Evolutionary conservation across 2,329 filamentous ascomycete genomes (phyloP), one percentile per base, ranked within the genome.

Genomic region (Arachnopeziza araneosa): DNA sequence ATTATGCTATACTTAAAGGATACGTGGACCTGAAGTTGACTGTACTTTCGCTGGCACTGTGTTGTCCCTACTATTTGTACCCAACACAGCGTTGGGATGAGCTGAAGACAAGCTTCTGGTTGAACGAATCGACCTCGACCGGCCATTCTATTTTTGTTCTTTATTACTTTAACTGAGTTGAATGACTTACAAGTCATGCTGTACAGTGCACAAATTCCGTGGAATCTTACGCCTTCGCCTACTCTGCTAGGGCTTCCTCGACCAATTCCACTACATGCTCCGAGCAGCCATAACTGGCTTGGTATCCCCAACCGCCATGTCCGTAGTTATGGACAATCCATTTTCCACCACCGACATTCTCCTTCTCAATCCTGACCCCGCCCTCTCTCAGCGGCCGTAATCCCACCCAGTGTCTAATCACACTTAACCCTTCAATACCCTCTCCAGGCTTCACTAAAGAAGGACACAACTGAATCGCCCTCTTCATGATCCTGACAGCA

Each of bases 321-420:
- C 83, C 83, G 71, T 86, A 86, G 63, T 83, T 82, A 70, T 87
- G 84, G 50, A 87, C 82, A 2, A 85, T 79, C 68, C 77, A 78
- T 1, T 80, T 73, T 2, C 78, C 80, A 56, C 75, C 50, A 89
- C 78, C 6, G 9, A 9, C 9, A 50, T 74, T 77, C 68, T 89
- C 86, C 67, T 77, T 83, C 71, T 88, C 86, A 54, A 89, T 75
- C 54, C 87, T 79, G 24, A 83, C 80, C 0, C 87, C 87, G 12
- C 78, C 81, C 55, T 80, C 77, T 55, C 87, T 77, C 71, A 87
- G 76, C 1, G 87, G 87, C 55, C 87, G 76, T 62, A 90, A 67
- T 1, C 87, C 87, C 50, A 90, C 87, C 8, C 84, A 83, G 72
- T 90, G 86, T 14, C 86, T 77, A 60, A 90, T 80, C 30, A 90